Percentiles rank a stretch among this genome's conserved stretches.
These are phyloP conservation scores for Fibroporia radiculosa DNA, from an alignment of 768 basidiomycete species.

Conservation along the genomic window DNA sequence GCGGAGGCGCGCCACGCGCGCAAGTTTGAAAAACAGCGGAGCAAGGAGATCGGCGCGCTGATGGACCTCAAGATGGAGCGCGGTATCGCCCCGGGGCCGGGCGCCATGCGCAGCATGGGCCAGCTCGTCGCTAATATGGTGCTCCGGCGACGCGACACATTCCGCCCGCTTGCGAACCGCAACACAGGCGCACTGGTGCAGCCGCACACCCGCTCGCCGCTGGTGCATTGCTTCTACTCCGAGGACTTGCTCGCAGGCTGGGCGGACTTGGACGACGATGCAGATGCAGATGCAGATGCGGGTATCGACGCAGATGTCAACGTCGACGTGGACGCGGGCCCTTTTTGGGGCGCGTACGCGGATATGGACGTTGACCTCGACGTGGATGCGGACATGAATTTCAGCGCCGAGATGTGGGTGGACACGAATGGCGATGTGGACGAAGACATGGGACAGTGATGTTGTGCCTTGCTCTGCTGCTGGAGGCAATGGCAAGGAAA, in stretches of 20 bases:
- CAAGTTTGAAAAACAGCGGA: constrained; percentile 46
- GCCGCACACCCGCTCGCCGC: constrained; percentile 23
- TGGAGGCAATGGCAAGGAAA: constrained; percentile 1
- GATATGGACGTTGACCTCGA: constrained; percentile 1
- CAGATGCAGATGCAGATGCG: background rate
- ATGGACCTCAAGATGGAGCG: constrained; percentile 46
- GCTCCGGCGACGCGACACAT: constrained; percentile 33
- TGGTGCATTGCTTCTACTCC: constrained; percentile 18
- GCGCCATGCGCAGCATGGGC: constrained; percentile 23
- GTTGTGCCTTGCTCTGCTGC: background rate
- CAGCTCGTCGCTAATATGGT: constrained; percentile 43
- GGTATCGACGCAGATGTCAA: background rate
- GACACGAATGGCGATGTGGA: no score
- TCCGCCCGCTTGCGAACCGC: constrained; percentile 31
- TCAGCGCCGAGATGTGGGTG: no score
- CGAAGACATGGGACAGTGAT: background rate
- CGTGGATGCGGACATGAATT: constrained; percentile 8
- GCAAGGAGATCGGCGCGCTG: constrained; percentile 47
- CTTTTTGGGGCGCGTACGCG: background rate
- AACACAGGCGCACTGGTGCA: constrained; percentile 16
- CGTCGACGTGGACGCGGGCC: background rate
- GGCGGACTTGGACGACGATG: background rate
- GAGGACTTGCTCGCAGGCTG: constrained; percentile 9
- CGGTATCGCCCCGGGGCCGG: constrained; percentile 14
- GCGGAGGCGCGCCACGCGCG: constrained; percentile 37